These are phyloP conservation scores for Actinomucor elegans DNA, from an alignment of 371 early-diverging fungal genomes.

Conservation along the genomic window DNA sequence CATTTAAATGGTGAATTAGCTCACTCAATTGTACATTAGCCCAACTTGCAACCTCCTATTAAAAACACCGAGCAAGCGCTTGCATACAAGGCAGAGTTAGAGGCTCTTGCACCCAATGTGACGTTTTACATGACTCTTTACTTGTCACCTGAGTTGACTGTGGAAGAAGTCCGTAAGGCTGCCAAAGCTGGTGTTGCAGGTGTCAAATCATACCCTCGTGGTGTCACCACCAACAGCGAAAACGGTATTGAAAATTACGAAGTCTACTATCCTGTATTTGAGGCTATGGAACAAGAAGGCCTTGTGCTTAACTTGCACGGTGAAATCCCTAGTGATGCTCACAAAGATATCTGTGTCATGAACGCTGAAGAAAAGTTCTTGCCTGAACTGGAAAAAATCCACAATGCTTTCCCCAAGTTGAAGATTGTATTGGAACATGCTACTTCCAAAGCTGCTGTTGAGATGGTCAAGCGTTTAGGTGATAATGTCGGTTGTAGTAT, in stretches of 20 bases:
- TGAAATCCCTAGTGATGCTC: slow-evolving; percentile 87
- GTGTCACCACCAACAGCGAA: slow-evolving; percentile 97
- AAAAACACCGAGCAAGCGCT: slow-evolving; percentile 85
- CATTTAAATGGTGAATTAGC: background rate
- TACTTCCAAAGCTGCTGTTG: slow-evolving; percentile 91
- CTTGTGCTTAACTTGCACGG: slow-evolving; percentile 97
- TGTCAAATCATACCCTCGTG: slow-evolving; percentile 96
- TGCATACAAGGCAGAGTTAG: slow-evolving; percentile 78
- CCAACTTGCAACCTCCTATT: slow-evolving; percentile 92
- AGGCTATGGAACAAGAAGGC: slow-evolving; percentile 92
- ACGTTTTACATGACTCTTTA: slow-evolving; percentile 94
- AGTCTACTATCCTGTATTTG: slow-evolving; percentile 89
- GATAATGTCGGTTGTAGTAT: slow-evolving; percentile 93
- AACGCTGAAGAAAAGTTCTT: slow-evolving; percentile 96
- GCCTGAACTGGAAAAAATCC: slow-evolving; percentile 79
- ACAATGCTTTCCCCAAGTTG: slow-evolving; percentile 87
- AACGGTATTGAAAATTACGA: slow-evolving; percentile 91
- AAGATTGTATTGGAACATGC: slow-evolving; percentile 97
- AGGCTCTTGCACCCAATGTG: slow-evolving; percentile 81
- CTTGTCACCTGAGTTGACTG: slow-evolving; percentile 84
- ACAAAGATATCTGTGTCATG: slow-evolving; percentile 87
- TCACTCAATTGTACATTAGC: slow-evolving; percentile 48
- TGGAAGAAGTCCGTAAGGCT: slow-evolving; percentile 88
- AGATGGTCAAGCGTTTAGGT: slow-evolving; percentile 88
- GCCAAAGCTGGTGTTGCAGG: slow-evolving; percentile 86